Evolutionary conservation across 2,329 filamentous ascomycete genomes (phyloP), one percentile per base, ranked within the genome.

Genomic region (Diaporthe destruens): DNA sequence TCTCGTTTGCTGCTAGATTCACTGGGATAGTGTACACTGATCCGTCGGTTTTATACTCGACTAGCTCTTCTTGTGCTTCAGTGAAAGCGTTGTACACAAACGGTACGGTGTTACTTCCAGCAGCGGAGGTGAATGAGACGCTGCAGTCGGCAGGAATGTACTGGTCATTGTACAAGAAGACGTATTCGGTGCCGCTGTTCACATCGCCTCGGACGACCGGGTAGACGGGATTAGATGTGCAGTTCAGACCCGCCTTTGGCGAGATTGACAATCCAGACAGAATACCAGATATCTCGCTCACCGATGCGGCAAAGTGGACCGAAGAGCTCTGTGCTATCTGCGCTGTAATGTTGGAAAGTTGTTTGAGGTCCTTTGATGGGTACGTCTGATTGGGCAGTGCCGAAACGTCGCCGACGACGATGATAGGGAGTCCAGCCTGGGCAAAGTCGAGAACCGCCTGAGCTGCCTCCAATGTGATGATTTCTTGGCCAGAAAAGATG

Each of bases 41-140:
- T 3, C 76, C 69, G 3, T 85, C 72, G 0, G 80, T 80, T 5
- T 71, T 79, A 34, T 77, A 69, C 6, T 77, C 75, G 9, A 70
- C 68, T 18, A 70, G 4, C 44, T 70, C 68, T 39, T 70, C 68
- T 44, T 70, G 55, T n/a, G 34, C 44, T 14, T 85, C 85, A 1
- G 83, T 84, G 82, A 84, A 87, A 5, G 83, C 81, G 75, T 87
- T 78, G 67, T 74, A 74, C n/a, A 74, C 29, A 12, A 72, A 72
- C 5, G 72, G 70, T 1, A 57, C 69, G 12, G 49, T n/a, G 11
- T 53, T 16, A 3, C 23, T 23, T 11, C 57, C 63, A 8, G 71
- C 36, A 8, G 71, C 36, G 9, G 66, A 23, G 14, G 59, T 67
- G 65, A 74, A 74, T 6, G 70, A 54, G 16, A 74, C 53, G 29